Evolutionary conservation across 768 basidiomycete genomes (phyloP).

Genomic region (Hygrocybe coccinea): DNA sequence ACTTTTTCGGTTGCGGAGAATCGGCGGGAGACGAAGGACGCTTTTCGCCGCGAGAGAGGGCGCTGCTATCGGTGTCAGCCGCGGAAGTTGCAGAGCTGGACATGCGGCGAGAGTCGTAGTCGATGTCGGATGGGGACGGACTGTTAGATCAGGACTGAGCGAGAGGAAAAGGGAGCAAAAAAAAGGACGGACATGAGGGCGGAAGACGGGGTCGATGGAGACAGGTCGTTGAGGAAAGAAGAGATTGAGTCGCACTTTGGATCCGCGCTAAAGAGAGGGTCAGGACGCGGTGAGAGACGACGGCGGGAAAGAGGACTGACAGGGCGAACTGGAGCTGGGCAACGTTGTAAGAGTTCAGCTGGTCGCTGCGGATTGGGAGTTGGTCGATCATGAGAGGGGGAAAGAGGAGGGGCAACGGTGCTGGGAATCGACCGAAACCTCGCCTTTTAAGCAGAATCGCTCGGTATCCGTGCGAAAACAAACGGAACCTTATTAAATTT

Average conservation of each 20-base stretch:
- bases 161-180: not conserved
- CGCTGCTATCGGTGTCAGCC: slow-evolving; percentile 61
- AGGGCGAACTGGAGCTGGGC: slow-evolving; percentile 59
- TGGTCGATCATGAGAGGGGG: slow-evolving; percentile 54
- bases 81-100: slow-evolving; percentile 68
- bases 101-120: slow-evolving; percentile 68
- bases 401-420: slow-evolving; percentile 11
- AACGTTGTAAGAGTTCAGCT: slow-evolving; percentile 58
- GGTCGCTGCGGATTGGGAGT: slow-evolving; percentile 33
- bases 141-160: slow-evolving; percentile 7
- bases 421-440: not conserved
- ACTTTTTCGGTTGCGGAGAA: slow-evolving; percentile 51
- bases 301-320: slow-evolving; percentile 36
- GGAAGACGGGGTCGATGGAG: slow-evolving; percentile 41
- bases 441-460: not conserved
- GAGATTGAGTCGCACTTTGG: slow-evolving; percentile 37
- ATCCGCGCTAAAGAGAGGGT: slow-evolving; percentile 32
- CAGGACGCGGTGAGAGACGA: slow-evolving; percentile 24
- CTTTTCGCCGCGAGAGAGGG: slow-evolving; percentile 58
- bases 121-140: slow-evolving; percentile 35
- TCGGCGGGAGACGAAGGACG: slow-evolving; percentile 52
- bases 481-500: too few species aligned
- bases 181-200: slow-evolving; percentile 40
- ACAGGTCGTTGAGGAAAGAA: slow-evolving; percentile 43
- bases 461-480: not conserved